A percentile compares a stretch with the other conserved stretches of the same genome.
Evolutionary conservation across 768 basidiomycete genomes (phyloP).

Genomic region (Lanmaoa pseudosensibilis): DNA sequence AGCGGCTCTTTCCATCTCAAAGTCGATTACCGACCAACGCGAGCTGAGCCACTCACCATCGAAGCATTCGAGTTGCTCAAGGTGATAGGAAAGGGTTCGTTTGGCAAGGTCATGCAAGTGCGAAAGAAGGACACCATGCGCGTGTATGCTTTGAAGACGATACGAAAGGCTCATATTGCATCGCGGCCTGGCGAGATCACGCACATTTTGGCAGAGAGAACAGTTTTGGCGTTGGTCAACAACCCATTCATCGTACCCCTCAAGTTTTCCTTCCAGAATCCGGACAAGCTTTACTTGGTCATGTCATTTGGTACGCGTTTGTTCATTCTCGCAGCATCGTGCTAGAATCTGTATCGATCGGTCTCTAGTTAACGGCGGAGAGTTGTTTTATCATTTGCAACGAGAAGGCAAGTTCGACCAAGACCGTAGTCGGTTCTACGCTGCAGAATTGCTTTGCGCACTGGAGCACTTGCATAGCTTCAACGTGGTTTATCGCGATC

Average conservation of each 20-base stretch:
- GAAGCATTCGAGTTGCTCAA: slow-evolving; percentile 96
- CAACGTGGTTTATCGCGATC: slow-evolving; percentile 97
- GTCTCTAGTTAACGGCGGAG: slow-evolving; percentile 85
- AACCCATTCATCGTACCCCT: slow-evolving; percentile 99
- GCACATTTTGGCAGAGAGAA: slow-evolving; percentile 95
- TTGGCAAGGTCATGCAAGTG: slow-evolving; percentile 99
- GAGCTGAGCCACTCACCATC: slow-evolving; percentile 85
- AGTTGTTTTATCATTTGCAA: slow-evolving; percentile 97
- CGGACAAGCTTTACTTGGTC: slow-evolving; percentile 95
- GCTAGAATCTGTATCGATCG: not conserved
- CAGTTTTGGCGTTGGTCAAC: slow-evolving; percentile 94
- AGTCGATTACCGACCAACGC: slow-evolving; percentile 87
- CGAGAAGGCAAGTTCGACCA: slow-evolving; percentile 96
- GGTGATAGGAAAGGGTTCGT: slow-evolving; percentile 96
- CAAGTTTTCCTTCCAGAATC: slow-evolving; percentile 98
- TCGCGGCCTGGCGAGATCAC: slow-evolving; percentile 96
- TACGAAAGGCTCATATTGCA: slow-evolving; percentile 97
- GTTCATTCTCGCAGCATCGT: not conserved
- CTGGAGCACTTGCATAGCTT: slow-evolving; percentile 96
- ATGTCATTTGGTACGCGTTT: slow-evolving; percentile 82
- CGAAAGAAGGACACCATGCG: slow-evolving; percentile 98
- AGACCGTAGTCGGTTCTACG: slow-evolving; percentile 91
- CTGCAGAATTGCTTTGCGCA: slow-evolving; percentile 93
- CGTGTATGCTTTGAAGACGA: slow-evolving; percentile 97
- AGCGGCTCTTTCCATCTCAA: slow-evolving; percentile 94